These are phyloP conservation scores for Apiospora phragmitis DNA, from an alignment of 2,329 filamentous ascomycete genomes.

Conservation along the genomic window DNA sequence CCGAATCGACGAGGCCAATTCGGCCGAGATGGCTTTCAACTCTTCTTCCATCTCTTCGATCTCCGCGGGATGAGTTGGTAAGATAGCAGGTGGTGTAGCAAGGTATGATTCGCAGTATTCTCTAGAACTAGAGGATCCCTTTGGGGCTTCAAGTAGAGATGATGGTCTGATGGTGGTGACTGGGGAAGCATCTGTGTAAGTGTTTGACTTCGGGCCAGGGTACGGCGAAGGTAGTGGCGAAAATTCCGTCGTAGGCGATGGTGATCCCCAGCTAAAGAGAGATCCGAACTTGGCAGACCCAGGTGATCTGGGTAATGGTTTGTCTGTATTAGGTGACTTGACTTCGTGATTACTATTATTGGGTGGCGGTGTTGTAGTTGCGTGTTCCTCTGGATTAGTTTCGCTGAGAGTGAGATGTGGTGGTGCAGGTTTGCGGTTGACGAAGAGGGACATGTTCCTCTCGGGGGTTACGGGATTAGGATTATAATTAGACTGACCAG, in stretches of 20 bases:
- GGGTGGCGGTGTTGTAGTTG: slow-evolving; percentile 16
- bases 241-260: slow-evolving; percentile 48
- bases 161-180: slow-evolving; percentile 37
- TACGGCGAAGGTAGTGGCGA: slow-evolving; percentile 54
- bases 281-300: slow-evolving; percentile 49
- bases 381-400: slow-evolving; percentile 35
- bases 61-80: slow-evolving; percentile 48
- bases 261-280: slow-evolving; percentile 56
- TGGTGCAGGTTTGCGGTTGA: slow-evolving; percentile 40
- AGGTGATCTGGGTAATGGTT: slow-evolving; percentile 57
- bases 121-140: slow-evolving; percentile 43
- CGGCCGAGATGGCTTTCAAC: slow-evolving; percentile 86
- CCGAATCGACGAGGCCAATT: slow-evolving; percentile 89
- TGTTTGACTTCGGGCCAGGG: slow-evolving; percentile 39
- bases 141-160: slow-evolving; percentile 37
- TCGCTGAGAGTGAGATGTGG: slow-evolving; percentile 53
- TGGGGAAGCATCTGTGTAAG: slow-evolving; percentile 43
- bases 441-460: slow-evolving; percentile 8
- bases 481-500: slow-evolving; percentile 34
- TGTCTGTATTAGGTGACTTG: slow-evolving; percentile 48
- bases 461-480: slow-evolving; percentile 25
- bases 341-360: slow-evolving; percentile 25
- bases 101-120: slow-evolving; percentile 54
- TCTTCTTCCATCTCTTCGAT: slow-evolving; percentile 93
- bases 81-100: slow-evolving; percentile 46